A percentile compares a stretch with the other conserved stretches of the same genome.
phyloP scores from a whole-genome alignment of 2,329 filamentous ascomycete species.

The Hortaea werneckii region DNA sequence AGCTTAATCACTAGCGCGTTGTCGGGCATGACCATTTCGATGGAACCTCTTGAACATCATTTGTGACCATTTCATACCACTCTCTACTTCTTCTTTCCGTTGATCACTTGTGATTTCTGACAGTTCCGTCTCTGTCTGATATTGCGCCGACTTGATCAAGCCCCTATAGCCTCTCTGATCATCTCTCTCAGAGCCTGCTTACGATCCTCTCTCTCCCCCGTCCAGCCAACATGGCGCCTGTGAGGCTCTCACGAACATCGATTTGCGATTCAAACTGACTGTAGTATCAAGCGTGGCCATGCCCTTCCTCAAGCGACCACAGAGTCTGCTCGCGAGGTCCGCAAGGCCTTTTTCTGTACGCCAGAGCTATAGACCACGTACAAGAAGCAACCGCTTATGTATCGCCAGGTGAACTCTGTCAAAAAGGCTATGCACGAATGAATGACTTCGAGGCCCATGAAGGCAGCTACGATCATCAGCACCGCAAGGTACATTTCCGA shows the following conservation, averaged over 20 bases:
- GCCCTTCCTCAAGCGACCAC: slow-evolving; percentile 32
- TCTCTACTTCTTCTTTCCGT: no score
- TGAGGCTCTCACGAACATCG: no score
- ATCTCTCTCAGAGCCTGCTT: no score
- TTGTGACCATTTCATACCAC: no score
- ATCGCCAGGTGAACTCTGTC: slow-evolving; percentile 59
- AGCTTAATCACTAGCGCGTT: neutral
- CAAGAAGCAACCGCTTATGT: neutral
- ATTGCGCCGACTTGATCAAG: no score
- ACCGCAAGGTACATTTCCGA: slow-evolving; percentile 54
- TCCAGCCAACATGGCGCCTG: no score
- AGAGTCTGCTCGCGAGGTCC: slow-evolving; percentile 60
- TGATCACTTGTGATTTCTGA: no score
- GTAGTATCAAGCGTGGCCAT: slow-evolving; percentile 2
- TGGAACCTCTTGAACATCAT: neutral
- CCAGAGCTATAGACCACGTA: neutral
- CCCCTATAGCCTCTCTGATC: no score
- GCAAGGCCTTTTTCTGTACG: slow-evolving; percentile 69
- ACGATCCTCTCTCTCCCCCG: no score
- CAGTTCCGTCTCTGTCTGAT: no score
- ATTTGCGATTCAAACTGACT: no score
- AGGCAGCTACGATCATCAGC: slow-evolving; percentile 87
- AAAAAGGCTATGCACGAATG: slow-evolving; percentile 89
- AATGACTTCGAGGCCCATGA: slow-evolving; percentile 96
- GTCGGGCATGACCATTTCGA: neutral